phyloP scores from a whole-genome alignment of 805 yeast genomes.

The Metschnikowia vanudenii region DNA sequence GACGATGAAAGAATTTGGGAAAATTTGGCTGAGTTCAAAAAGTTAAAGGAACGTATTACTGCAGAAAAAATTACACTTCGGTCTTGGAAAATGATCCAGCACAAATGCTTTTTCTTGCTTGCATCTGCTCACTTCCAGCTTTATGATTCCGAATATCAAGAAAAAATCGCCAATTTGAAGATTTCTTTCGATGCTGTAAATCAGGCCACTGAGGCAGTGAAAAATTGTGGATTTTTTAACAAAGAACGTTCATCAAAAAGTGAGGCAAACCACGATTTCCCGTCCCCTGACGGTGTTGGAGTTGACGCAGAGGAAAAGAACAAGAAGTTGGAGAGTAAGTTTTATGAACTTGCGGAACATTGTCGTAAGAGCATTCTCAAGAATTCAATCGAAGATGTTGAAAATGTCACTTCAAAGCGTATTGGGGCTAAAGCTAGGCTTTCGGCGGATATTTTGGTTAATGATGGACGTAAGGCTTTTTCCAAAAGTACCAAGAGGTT shows the following conservation, averaged over 20 bases:
- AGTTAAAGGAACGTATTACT: constrained; percentile 27
- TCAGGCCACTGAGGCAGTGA: constrained; percentile 3
- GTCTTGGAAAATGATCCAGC: constrained; percentile 59
- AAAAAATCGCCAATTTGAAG: constrained; percentile 21
- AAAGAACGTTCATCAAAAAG: neutral
- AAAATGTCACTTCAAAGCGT: constrained; percentile 24
- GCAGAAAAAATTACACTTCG: constrained; percentile 36
- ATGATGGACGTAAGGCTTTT: constrained; percentile 30
- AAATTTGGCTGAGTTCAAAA: constrained; percentile 6
- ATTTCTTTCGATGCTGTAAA: constrained; percentile 8
- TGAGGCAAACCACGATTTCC: neutral
- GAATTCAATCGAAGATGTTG: constrained; percentile 40
- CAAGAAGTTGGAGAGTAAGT: constrained; percentile 48
- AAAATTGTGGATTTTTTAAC: neutral
- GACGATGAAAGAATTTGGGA: constrained; percentile 6
- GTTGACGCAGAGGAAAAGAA: constrained; percentile 22
- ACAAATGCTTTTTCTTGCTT: constrained; percentile 72
- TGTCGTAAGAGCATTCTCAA: constrained; percentile 53
- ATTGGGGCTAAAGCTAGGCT: constrained; percentile 24
- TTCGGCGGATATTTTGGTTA: constrained; percentile 18
- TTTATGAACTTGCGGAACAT: constrained; percentile 60
- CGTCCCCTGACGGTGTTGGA: neutral
- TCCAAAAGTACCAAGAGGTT: constrained; percentile 37
- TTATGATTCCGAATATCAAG: constrained; percentile 35
- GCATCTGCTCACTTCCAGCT: constrained; percentile 71